These are phyloP conservation scores for Hysterangium stoloniferum DNA, from an alignment of 768 basidiomycete genomes.

Conservation along the genomic window DNA sequence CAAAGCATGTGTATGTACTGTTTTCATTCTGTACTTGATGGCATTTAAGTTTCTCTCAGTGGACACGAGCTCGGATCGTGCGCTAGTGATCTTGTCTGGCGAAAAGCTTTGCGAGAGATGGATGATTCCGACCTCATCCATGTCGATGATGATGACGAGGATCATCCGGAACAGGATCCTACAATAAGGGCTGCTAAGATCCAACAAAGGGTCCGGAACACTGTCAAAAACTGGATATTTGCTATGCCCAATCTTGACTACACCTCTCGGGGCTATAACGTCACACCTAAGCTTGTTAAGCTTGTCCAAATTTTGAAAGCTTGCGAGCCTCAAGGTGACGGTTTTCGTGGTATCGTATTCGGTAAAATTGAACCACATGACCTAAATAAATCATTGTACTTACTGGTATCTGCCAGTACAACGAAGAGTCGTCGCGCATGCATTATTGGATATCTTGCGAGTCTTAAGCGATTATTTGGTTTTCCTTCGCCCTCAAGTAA, in stretches of 20 bases:
- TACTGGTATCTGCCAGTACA: constrained; percentile 36
- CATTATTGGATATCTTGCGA: constrained; percentile 53
- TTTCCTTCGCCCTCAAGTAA: constrained; percentile 48
- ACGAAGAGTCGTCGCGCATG: constrained; percentile 42
- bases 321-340: constrained; percentile 43
- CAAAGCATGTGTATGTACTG: constrained; percentile 29
- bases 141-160: constrained; percentile 23
- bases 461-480: constrained; percentile 40
- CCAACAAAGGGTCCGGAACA: constrained; percentile 15
- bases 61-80: constrained; percentile 51
- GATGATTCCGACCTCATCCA: constrained; percentile 19
- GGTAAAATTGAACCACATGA: constrained; percentile 35
- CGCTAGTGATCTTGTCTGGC: constrained; percentile 66
- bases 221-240: constrained; percentile 55
- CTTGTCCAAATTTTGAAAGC: constrained; percentile 52
- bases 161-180: constrained; percentile 22
- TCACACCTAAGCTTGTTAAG: constrained; percentile 57
- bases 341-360: constrained; percentile 58
- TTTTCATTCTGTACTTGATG: not conserved
- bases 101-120: constrained; percentile 38
- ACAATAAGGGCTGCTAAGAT: constrained; percentile 3
- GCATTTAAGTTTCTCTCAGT: constrained; percentile 2
- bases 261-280: constrained; percentile 53
- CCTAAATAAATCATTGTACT: not conserved
- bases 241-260: constrained; percentile 54